Evolutionary conservation across 148 eudicot genomes (phyloP).

Genomic region (Bassia scoparia): DNA sequence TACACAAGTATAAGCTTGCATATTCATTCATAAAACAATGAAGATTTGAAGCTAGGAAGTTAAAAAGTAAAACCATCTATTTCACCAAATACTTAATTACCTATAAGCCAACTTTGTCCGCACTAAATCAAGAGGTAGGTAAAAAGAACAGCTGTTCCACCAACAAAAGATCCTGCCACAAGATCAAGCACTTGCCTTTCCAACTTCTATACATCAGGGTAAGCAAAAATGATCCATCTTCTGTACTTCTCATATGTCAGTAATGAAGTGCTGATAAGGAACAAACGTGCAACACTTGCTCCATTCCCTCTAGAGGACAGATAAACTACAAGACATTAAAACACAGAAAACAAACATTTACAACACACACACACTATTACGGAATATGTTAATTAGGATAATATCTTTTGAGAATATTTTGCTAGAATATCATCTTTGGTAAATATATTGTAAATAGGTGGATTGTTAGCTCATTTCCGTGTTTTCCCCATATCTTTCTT

Average conservation of each 20-base stretch:
- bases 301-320: constrained; percentile 74
- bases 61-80: background rate
- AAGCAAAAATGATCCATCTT: constrained; percentile 61
- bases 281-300: constrained; percentile 90
- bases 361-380: too few species aligned
- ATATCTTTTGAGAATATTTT: too few species aligned
- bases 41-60: background rate
- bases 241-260: constrained; percentile 92
- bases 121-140: constrained; percentile 97
- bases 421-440: too few species aligned
- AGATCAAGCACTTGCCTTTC: constrained; percentile 95
- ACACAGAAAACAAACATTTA: too few species aligned
- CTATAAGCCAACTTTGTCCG: constrained; percentile 93
- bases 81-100: constrained; percentile 36
- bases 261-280: constrained; percentile 92
- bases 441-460: too few species aligned
- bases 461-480: too few species aligned
- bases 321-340: too few species aligned
- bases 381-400: too few species aligned
- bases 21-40: background rate
- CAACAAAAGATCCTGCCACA: constrained; percentile 92
- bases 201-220: constrained; percentile 56
- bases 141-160: constrained; percentile 97
- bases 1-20: background rate
- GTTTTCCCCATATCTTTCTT: too few species aligned